Percentiles rank a stretch among this genome's conserved stretches.
Evolutionary conservation across 768 basidiomycete genomes (phyloP).

Genomic region (Rhodosporidiobolus odoratus): DNA sequence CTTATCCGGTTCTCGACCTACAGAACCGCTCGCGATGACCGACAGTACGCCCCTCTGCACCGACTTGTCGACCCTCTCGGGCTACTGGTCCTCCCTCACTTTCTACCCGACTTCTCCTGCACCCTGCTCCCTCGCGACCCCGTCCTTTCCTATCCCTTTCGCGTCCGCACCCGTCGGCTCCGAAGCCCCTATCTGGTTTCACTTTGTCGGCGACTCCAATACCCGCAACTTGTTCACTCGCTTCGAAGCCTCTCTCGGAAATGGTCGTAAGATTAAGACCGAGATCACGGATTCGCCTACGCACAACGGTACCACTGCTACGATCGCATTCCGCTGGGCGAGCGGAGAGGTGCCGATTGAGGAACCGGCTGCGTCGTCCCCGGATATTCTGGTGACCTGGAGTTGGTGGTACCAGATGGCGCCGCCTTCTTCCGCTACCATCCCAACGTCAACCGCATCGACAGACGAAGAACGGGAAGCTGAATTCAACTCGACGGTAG

Average conservation of each 20-base stretch:
- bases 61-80: constrained; percentile 21
- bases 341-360: neutral
- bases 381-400: constrained; percentile 27
- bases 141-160: constrained; percentile 10
- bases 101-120: neutral
- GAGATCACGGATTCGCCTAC: constrained; percentile 16
- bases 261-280: constrained; percentile 1
- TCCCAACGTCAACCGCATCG: neutral
- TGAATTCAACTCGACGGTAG: neutral
- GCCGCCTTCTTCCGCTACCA: neutral
- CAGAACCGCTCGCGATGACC: neutral
- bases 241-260: constrained; percentile 16
- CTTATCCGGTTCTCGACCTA: neutral
- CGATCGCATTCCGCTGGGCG: constrained; percentile 14
- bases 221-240: constrained; percentile 27
- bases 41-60: constrained; percentile 4
- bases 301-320: constrained; percentile 31
- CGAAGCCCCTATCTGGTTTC: constrained; percentile 16
- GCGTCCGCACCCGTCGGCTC: neutral
- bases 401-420: constrained; percentile 29
- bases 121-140: constrained; percentile 21
- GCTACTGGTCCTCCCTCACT: constrained; percentile 18
- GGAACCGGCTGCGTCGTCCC: neutral
- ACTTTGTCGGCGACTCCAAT: constrained; percentile 37
- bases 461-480: neutral